These are phyloP conservation scores for Helicostylum pulchrum DNA, from an alignment of 192 early-diverging fungal species.

Conservation along the genomic window DNA sequence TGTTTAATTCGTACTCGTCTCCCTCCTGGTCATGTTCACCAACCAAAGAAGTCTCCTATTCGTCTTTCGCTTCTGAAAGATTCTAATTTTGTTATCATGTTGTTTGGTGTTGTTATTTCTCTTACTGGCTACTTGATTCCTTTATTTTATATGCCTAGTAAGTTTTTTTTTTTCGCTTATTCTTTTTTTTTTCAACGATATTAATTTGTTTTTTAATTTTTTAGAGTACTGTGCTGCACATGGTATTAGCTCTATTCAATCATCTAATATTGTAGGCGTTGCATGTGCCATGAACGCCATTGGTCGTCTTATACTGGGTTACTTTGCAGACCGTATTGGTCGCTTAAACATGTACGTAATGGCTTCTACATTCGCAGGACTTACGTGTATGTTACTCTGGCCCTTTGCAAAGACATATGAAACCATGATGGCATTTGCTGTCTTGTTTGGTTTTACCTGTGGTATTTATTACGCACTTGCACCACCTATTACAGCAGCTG, in stretches of 20 bases:
- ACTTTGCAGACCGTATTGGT: constrained; percentile 29
- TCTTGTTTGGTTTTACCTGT: constrained; percentile 29
- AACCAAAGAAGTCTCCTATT: constrained; percentile 12
- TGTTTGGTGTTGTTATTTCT: constrained; percentile 23
- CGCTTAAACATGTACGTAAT: constrained; percentile 30
- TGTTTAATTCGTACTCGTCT: constrained; percentile 23
- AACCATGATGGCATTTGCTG: constrained; percentile 30
- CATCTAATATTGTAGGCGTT: constrained; percentile 21
- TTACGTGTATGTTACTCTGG: constrained; percentile 28
- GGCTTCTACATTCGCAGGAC: constrained; percentile 13
- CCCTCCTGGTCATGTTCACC: neutral
- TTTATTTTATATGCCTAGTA: constrained; percentile 39
- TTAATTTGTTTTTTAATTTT: too few species aligned
- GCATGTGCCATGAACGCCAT: constrained; percentile 28
- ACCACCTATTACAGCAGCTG: constrained; percentile 32
- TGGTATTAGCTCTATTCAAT: constrained; percentile 18
- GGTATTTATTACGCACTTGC: constrained; percentile 30
- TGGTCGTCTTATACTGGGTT: constrained; percentile 26
- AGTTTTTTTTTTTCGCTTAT: too few species aligned
- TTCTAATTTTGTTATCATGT: constrained; percentile 30
- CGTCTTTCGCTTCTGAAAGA: constrained; percentile 25
- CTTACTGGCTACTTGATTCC: constrained; percentile 44
- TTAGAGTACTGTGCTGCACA: constrained; percentile 20
- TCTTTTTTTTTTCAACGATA: too few species aligned
- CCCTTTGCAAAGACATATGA: constrained; percentile 22